Evolutionary conservation across 306 rosid genomes (phyloP), one percentile per base, ranked within the genome.

Genomic region (Lagenaria siceraria): DNA sequence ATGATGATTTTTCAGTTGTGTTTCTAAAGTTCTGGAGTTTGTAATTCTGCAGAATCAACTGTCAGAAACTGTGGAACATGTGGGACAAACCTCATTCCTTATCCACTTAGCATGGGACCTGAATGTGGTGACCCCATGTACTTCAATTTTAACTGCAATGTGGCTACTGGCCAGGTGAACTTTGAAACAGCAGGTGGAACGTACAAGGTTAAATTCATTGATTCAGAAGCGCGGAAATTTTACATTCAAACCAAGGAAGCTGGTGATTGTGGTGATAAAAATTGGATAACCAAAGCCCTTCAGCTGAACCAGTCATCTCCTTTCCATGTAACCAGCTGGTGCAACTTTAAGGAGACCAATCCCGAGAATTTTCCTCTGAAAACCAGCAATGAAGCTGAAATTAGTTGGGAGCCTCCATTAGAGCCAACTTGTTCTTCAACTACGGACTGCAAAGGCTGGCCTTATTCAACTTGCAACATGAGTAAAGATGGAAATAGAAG

Each of bases 81-180:
- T 84, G 97, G 97, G 63, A 89, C 94, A 85, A 89, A 89, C 76
- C 77, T 87, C 64, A 77, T 91, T 78, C 89, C 97, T 38, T 91
- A 91, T 80, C 97, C 97, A 51, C 86, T 91, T 1, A 87, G 97
- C 83, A 89, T 86, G 33, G 89, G 91, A 68, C 84, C 88, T 69
- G 53, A 80, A 56, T 89, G 94, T 72, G 97, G 97, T 29, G 92
- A 91, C 59, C 86, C 85, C 15, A 61, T 51, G 76, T 91, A 87
- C 87, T 79, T 80, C 51, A 84, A 81, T 84, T 88, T 89, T 36
- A 80, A 51, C 68, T 91, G 94, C 85, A 81, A 88, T 81, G 36
- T 17, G 65, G 60, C 90, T 49, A 40, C 84, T 36, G 94, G 90
- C n/a, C 85, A 87, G 80, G 86, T 91, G 53, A 81, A 76, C 59